Base-by-base conservation (phyloP, 305 asterid species). In the Striga hermonthica region DNA sequence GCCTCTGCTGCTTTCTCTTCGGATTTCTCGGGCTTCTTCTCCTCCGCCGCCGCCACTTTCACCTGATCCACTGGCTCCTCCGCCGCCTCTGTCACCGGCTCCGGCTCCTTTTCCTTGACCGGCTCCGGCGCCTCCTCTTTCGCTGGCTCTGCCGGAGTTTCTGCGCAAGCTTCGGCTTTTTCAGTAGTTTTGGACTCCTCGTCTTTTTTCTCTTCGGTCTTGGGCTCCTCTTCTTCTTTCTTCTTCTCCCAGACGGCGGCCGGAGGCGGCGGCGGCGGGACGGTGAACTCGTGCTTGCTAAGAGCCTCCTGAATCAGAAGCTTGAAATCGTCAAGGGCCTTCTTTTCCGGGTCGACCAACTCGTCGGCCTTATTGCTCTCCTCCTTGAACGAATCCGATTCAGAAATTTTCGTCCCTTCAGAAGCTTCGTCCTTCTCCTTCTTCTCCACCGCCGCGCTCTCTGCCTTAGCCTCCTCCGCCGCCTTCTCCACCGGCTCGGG, bases 301-400 rank as follows among this genome's bases (percentile, higher is more conserved):
- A 87, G 81, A 0, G 90, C 95, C 68, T 80, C 84, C 73, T 76
- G 80, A 47, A 87, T 72, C 75, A 85, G 35, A 37, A 15, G 48
- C 13, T 87, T 87, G 74, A 87, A 75, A 44, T 88, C 94, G 53
- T 86, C 94, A 70, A 88, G 66, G 11, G 94, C 93, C 13, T 80
- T 85, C 79, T 85, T 83, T 35, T 88, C 83, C 4, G 89, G 94
- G 50, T 88, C 90, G 36, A 85, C 77, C 5, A 85, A 86, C 63
- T 88, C 95, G 57, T 82, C 93, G 37, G 83, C 89, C 62, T 83
- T 84, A 81, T 85, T 88, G 73, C 85, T 85, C 55, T 88, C 93
- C 79, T 88, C 95, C 73, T 88, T 85, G 47, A 83, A 83, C 0
- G 89, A 82, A 35, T 70, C 71, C 0, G 87, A 82, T 62, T 83